Evolutionary conservation across 2,329 filamentous ascomycete species (phyloP).

Genomic region (Ustulina deusta): DNA sequence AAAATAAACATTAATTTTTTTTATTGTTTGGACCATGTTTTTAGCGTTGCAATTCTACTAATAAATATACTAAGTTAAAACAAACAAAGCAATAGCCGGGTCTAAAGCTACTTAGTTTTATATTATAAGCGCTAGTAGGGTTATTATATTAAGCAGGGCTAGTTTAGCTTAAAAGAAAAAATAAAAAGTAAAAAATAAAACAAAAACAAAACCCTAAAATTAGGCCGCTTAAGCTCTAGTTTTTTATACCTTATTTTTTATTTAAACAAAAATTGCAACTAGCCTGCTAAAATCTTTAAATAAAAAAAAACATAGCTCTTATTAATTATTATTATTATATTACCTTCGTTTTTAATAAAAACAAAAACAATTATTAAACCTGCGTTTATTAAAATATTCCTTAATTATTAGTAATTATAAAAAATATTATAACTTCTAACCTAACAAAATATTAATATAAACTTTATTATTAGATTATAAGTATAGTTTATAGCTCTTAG

Average conservation of each 20-base stretch:
- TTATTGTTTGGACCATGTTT: neutral
- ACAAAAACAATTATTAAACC: neutral
- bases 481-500: neutral
- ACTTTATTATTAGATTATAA: neutral
- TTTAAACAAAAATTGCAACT: neutral
- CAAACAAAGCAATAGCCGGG: neutral
- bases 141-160: neutral
- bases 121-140: neutral
- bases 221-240: too few species aligned
- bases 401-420: neutral
- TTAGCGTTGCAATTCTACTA: neutral
- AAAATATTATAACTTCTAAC: neutral
- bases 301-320: neutral
- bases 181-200: neutral
- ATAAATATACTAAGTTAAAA: neutral
- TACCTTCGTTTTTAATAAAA: conserved; percentile 1
- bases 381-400: neutral
- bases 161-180: neutral
- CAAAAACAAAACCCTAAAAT: neutral
- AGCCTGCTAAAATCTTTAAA: neutral
- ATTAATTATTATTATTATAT: neutral
- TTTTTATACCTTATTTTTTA: neutral
- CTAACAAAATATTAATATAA: neutral
- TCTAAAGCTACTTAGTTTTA: neutral
- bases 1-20: neutral